These are phyloP conservation scores for Starmera amethionina DNA, from an alignment of 805 yeast species.

Conservation along the genomic window DNA sequence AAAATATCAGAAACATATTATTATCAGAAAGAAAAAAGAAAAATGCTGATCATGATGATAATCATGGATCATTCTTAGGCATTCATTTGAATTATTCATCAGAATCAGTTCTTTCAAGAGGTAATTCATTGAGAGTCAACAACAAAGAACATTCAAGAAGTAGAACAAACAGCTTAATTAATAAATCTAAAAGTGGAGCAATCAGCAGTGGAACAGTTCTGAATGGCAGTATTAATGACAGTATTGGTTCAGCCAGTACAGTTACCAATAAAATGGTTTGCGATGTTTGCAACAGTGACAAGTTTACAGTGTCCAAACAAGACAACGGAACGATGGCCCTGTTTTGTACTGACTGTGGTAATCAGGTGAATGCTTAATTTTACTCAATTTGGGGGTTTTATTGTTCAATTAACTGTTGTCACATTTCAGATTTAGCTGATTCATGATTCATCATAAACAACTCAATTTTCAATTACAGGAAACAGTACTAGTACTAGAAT, in stretches of 20 bases:
- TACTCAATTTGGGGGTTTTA: too few species aligned
- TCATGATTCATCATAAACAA: too few species aligned
- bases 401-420: too few species aligned
- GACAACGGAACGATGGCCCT: slow-evolving; percentile 5
- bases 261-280: slow-evolving; percentile 4
- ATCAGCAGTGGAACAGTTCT: neutral
- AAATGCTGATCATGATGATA: neutral
- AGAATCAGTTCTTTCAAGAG: slow-evolving; percentile 9
- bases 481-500: too few species aligned
- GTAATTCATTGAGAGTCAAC: slow-evolving; percentile 5
- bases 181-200: neutral
- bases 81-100: slow-evolving; percentile 9
- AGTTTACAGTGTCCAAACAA: slow-evolving; percentile 11
- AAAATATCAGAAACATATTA: slow-evolving; percentile 28
- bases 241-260: neutral
- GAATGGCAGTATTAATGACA: too few species aligned
- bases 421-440: too few species aligned
- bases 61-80: slow-evolving; percentile 2
- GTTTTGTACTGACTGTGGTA: slow-evolving; percentile 20
- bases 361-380: slow-evolving; percentile 9
- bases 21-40: slow-evolving; percentile 12
- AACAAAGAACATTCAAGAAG: slow-evolving; percentile 6
- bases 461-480: too few species aligned
- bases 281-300: slow-evolving; percentile 18
- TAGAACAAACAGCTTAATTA: slow-evolving; percentile 10